Evolutionary conservation across 495 filamentous ascomycete genomes (phyloP).

Genomic region (Penicillium flavigenum): DNA sequence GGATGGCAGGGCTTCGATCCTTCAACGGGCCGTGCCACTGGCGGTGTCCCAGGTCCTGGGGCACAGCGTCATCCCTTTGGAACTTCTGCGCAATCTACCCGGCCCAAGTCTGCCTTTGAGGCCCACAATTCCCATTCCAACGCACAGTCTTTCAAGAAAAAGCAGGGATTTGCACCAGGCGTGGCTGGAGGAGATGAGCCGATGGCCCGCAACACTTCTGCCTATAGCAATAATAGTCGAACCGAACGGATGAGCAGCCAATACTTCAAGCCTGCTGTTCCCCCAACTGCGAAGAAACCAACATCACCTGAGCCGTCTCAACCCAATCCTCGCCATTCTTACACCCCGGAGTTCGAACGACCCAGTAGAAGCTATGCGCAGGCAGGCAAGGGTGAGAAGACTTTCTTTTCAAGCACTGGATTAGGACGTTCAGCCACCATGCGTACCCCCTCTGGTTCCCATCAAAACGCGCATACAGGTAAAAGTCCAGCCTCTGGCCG

Average conservation of each 20-base stretch:
- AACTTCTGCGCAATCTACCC: slow-evolving; percentile 17
- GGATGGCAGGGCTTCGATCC: slow-evolving; percentile 47
- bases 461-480: slow-evolving; percentile 35
- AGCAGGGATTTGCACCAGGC: slow-evolving; percentile 54
- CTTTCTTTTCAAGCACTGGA: slow-evolving; percentile 48
- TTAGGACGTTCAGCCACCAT: slow-evolving; percentile 47
- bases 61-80: slow-evolving; percentile 40
- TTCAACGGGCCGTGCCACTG: slow-evolving; percentile 33
- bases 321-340: slow-evolving; percentile 1
- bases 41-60: slow-evolving; percentile 25
- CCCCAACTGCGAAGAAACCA: slow-evolving; percentile 46
- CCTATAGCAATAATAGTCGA: slow-evolving; percentile 46
- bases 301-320: slow-evolving; percentile 19
- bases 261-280: slow-evolving; percentile 36
- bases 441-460: slow-evolving; percentile 43
- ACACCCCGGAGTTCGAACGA: slow-evolving; percentile 45
- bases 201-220: slow-evolving; percentile 51
- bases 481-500: slow-evolving; percentile 35
- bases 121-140: slow-evolving; percentile 38
- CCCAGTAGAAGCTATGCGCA: slow-evolving; percentile 68
- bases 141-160: slow-evolving; percentile 45
- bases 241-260: slow-evolving; percentile 38
- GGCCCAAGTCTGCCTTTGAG: slow-evolving; percentile 49
- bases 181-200: slow-evolving; percentile 57
- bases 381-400: slow-evolving; percentile 65